Percentiles rank a stretch among this genome's conserved stretches.
phyloP scores from a whole-genome alignment of 164 flowering plant genomes.

The Paratinospora sagittata region DNA sequence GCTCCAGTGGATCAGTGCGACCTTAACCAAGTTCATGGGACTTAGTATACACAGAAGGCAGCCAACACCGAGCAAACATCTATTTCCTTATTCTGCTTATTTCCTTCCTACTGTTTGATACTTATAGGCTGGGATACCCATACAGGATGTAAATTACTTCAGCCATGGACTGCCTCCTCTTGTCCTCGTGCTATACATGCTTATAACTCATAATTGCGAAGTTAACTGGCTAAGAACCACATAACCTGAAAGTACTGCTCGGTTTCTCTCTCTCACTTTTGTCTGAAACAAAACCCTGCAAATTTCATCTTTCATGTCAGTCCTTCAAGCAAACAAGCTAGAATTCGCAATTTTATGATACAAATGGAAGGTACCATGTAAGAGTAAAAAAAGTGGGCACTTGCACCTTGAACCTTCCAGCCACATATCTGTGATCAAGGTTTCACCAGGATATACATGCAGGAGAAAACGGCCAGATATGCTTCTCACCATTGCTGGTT shows the following conservation, averaged over 20 bases:
- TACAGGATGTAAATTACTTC: neutral
- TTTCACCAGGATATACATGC: constrained; percentile 92
- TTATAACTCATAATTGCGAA: constrained; percentile 37
- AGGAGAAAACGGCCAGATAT: constrained; percentile 73
- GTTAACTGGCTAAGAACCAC: constrained; percentile 45
- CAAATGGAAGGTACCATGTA: neutral
- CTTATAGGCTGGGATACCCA: neutral
- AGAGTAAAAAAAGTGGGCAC: neutral
- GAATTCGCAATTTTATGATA: neutral
- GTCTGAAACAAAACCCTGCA: constrained; percentile 80
- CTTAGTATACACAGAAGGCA: too few species aligned
- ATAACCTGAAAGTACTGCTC: constrained; percentile 65
- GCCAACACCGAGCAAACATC: too few species aligned
- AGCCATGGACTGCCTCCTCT: neutral
- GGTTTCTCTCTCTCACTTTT: constrained; percentile 76
- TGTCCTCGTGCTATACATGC: neutral
- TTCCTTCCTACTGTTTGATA: too few species aligned
- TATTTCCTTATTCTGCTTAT: too few species aligned
- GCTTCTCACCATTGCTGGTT: constrained; percentile 50
- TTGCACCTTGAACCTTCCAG: constrained; percentile 60
- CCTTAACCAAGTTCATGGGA: too few species aligned
- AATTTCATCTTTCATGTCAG: neutral
- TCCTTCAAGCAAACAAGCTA: neutral
- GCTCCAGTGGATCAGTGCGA: too few species aligned
- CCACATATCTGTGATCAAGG: constrained; percentile 94